Percentiles rank a stretch among this genome's conserved stretches.
These are phyloP conservation scores for Isabelozyma rhagii DNA, from an alignment of 805 yeast species.

Conservation along the genomic window DNA sequence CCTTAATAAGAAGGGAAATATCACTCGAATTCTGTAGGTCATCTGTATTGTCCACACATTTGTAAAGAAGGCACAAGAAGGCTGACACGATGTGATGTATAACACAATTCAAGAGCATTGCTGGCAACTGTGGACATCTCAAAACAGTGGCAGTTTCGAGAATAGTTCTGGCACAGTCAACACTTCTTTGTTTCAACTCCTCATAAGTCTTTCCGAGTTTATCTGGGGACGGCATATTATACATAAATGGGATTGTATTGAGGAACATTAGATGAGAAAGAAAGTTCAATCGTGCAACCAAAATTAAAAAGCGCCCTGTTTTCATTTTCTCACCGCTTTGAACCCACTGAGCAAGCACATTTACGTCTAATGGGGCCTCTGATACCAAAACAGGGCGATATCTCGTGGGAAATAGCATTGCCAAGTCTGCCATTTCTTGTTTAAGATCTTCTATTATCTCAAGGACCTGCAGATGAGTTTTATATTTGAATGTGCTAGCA, in stretches of 20 bases:
- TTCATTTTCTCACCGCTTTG: not conserved
- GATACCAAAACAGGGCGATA: not conserved
- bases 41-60: not conserved
- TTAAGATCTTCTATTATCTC: not conserved
- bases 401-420: not conserved
- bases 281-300: not conserved
- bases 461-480: not conserved
- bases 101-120: not conserved
- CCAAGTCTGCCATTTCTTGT: not conserved
- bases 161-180: not conserved
- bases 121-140: not conserved
- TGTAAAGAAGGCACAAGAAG: not conserved
- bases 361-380: not conserved
- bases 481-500: not conserved
- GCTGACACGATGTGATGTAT: not conserved
- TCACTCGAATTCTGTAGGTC: not conserved
- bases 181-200: not conserved
- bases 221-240: not conserved
- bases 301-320: not conserved
- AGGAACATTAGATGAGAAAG: not conserved
- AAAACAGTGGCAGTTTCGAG: not conserved
- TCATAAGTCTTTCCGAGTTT: not conserved
- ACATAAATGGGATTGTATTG: not conserved
- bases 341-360: not conserved
- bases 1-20: not conserved